Percentiles rank a stretch among this genome's conserved stretches.
phyloP scores from a whole-genome alignment of 805 yeast genomes.

The Candida parachauliodes region DNA sequence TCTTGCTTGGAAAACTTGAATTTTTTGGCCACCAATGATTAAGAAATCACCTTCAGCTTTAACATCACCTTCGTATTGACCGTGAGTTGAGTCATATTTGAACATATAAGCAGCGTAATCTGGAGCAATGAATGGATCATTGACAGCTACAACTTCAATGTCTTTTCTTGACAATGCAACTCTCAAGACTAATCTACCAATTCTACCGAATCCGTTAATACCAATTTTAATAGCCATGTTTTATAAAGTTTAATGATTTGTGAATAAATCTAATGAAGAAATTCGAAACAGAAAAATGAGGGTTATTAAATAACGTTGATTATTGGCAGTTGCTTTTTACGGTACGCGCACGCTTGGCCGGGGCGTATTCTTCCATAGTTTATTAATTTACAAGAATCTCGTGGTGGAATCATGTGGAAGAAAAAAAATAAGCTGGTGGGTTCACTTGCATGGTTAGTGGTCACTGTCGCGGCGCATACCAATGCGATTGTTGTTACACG shows the following conservation, averaged over 20 bases:
- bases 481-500: too few relatives aligned
- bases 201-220: conserved; percentile 94
- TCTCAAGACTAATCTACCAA: conserved; percentile 86
- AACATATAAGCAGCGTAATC: conserved; percentile 94
- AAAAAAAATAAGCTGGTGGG: too few relatives aligned
- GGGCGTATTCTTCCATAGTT: conserved; percentile 3
- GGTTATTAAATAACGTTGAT: conserved; percentile 3
- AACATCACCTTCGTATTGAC: conserved; percentile 76
- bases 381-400: not conserved
- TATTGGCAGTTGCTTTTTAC: conserved; percentile 5
- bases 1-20: conserved; percentile 71
- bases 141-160: conserved; percentile 81
- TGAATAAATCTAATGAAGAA: not conserved
- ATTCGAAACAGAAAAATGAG: conserved; percentile 2
- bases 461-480: too few relatives aligned
- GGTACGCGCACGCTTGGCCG: not conserved
- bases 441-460: not conserved
- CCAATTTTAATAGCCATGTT: conserved; percentile 69
- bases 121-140: conserved; percentile 86
- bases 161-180: conserved; percentile 71
- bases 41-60: conserved; percentile 52
- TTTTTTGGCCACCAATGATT: conserved; percentile 64
- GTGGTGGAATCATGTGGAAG: not conserved
- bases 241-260: conserved; percentile 2
- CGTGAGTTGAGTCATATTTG: conserved; percentile 94